phyloP scores from a whole-genome alignment of 129 eudicot genomes.

The Flaveria bidentis region DNA sequence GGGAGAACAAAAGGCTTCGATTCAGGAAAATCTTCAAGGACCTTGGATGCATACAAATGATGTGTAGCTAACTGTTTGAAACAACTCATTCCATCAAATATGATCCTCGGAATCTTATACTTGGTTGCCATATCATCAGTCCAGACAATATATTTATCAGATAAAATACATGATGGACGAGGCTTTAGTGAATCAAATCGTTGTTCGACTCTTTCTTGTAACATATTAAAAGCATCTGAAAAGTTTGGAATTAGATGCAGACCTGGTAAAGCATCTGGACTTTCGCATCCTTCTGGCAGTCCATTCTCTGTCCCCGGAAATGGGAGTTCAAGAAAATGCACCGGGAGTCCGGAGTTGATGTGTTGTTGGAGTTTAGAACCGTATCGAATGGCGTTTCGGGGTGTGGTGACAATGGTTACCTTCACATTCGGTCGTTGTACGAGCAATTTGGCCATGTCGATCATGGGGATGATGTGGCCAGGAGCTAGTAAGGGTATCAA shows the following conservation, averaged over 20 bases:
- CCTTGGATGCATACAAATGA: conserved; percentile 28
- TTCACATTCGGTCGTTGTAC: conserved; percentile 32
- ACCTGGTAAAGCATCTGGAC: conserved; percentile 47
- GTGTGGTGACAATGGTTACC: conserved; percentile 49
- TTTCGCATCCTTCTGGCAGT: conserved; percentile 65
- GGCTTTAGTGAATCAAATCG: conserved; percentile 48
- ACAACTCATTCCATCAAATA: conserved; percentile 60
- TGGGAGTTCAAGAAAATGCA: conserved; percentile 34
- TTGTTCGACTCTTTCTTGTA: conserved; percentile 41
- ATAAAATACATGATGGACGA: conserved; percentile 40
- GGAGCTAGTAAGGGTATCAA: conserved; percentile 51
- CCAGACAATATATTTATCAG: conserved; percentile 47
- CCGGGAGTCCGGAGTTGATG: conserved; percentile 34
- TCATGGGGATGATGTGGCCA: conserved; percentile 59
- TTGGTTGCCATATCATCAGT: conserved; percentile 40
- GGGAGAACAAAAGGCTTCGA: conserved; percentile 51
- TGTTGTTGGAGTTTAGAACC: conserved; percentile 33
- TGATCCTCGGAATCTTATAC: conserved; percentile 50
- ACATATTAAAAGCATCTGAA: conserved; percentile 32
- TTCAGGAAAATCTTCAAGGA: conserved; percentile 26
- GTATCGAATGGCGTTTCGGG: conserved; percentile 36
- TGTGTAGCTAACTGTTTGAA: conserved; percentile 47
- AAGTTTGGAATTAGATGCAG: conserved; percentile 32
- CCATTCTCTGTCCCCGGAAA: conserved; percentile 54
- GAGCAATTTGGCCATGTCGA: conserved; percentile 48